phyloP scores from a whole-genome alignment of 176 grass and related monocot species.

The Saccharum spontaneum region DNA sequence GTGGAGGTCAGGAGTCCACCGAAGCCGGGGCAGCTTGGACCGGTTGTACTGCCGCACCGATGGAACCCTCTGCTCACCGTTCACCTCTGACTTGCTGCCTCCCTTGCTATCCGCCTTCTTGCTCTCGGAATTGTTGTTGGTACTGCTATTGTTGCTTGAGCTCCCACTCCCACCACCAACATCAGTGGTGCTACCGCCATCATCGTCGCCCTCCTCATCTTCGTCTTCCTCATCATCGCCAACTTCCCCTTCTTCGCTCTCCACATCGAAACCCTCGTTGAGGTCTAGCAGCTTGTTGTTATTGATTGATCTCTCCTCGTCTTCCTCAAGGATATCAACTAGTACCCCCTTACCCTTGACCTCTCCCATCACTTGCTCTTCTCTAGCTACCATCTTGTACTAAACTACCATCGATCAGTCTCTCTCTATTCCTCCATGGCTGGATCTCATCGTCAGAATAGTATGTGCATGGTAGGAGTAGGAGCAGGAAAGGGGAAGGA shows the following conservation, averaged over 20 bases:
- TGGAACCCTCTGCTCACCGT: constrained; percentile 31
- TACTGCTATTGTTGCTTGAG: constrained; percentile 60
- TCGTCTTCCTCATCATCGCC: constrained; percentile 23
- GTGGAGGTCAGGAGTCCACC: constrained; percentile 95
- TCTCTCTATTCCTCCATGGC: constrained; percentile 36
- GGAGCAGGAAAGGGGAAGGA: constrained; percentile 39
- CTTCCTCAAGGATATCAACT: constrained; percentile 48
- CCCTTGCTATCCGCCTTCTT: constrained; percentile 7
- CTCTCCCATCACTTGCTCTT: constrained; percentile 27
- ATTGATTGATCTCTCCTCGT: constrained; percentile 34
- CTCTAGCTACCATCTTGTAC: constrained; percentile 27
- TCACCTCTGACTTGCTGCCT: constrained; percentile 30
- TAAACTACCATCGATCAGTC: neutral
- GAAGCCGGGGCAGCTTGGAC: constrained; percentile 77
- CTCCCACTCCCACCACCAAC: constrained; percentile 46
- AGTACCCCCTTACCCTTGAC: constrained; percentile 39
- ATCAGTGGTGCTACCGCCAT: constrained; percentile 55
- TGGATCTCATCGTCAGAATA: constrained; percentile 28
- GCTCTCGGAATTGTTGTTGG: constrained; percentile 36
- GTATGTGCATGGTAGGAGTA: neutral
- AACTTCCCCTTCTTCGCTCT: constrained; percentile 43
- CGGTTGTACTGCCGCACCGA: constrained; percentile 87
- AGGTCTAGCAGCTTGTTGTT: constrained; percentile 51
- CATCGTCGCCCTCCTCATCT: constrained; percentile 6
- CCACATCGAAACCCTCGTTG: constrained; percentile 50